Evolutionary conservation across 208 protist genomes (phyloP), one percentile per base, ranked within the genome.

Genomic region (Porcisia deanei): DNA sequence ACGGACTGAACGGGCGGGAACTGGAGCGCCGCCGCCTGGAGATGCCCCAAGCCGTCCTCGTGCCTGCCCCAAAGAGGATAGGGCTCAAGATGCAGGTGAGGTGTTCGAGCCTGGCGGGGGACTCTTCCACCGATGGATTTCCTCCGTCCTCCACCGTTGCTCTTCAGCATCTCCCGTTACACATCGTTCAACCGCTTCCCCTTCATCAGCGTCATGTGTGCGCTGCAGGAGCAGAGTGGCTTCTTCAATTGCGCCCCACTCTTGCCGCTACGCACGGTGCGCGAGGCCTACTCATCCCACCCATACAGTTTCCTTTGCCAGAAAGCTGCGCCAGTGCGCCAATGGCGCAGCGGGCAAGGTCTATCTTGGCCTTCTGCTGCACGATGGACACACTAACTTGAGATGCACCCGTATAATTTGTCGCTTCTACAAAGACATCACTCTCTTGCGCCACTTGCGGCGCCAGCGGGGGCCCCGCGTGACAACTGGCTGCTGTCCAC

Each of bases 401-500:
- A 52, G 76, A 63, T 85, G 85, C 60, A 70, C 80, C 22, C 71
- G 70, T 49, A 43, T 81, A 25, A 80, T 79, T 16, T 77, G 81
- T 22, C 85, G 81, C 73, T 88, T 88, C 71, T 85, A 85, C 79
- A 88, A 82, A 70, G 81, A 85, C 63, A 49, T 84, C n/a, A 85
- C 86, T 49, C 68, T 88, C 55, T 1, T 81, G 43, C 85, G 81
- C 0, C 85, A 88, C 73, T 59, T 85, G 54, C 74, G 73, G 8
- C 59, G 75, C 1, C 78, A 88, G 54, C 58, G 71, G 61, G 49
- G 65, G 45, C 78, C 52, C 59, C 77, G 71, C 55, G 67, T 20
- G 52, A 75, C 34, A 68, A 75, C 18, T 16, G 49, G 49, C 16
- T 16, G 49, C 49, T 8, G 49, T 16, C 2, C 9, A 16, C 49